Evolutionary conservation across 2,329 filamentous ascomycete genomes (phyloP), one percentile per base, ranked within the genome.

Genomic region (Fusarium sp.): DNA sequence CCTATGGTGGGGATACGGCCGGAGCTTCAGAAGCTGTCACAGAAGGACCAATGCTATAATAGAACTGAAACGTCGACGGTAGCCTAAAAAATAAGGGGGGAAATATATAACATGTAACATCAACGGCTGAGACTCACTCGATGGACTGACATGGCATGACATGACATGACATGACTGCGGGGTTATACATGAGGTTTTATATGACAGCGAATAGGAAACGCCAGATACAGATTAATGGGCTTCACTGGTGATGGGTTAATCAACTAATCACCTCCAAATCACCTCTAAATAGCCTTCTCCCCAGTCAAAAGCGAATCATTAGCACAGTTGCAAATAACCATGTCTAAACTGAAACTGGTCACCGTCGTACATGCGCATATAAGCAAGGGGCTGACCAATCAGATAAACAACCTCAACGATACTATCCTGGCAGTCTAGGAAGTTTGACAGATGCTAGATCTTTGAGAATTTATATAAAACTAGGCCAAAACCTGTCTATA

Each of bases 121-220:
- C 24, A 13, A 28, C 24, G 39, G 39, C 24, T n/a, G 4, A 24
- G 15, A 8, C 6, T n/a, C 35, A 22, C 36, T 35, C 19, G 19
- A 15, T 31, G 15, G 24, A 31, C 48, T 57, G 49, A 48, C 47
- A 58, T 31, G 49, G 47, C 43, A 61, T 29, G 49, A 24, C 29
- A 47, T 38, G 53, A 53, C 49, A 52, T 28, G 15, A 53, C 53
- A 48, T 58, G 60, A 63, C 47, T 59, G 58, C 58, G 59, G 59
- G 58, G 59, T 53, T n/a, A 6, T 19, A 19, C 19, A 19, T 19
- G 26, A 11, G 24, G 15, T 41, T 28, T 50, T 13, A 24, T 26
- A 22, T 13, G 22, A 43, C 42, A 35, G 36, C 60, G 59, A 63
- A 63, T 63, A 38, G 41, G 44, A 42, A 10, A 24, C 25, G 25